phyloP scores from a whole-genome alignment of 495 filamentous ascomycete species.

The Neurospora sp. region DNA sequence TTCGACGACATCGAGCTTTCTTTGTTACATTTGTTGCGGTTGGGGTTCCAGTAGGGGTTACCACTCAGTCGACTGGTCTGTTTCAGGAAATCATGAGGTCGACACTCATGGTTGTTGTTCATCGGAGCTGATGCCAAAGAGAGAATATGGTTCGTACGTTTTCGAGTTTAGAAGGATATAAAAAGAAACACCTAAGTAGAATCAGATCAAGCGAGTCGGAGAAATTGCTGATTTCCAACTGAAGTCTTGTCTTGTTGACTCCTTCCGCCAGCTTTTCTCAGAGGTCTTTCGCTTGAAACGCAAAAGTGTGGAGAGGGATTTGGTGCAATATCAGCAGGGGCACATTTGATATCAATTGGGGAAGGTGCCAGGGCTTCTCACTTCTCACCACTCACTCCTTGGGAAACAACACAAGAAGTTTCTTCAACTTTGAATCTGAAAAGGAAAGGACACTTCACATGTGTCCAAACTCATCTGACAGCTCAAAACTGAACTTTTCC shows the following conservation, averaged over 20 bases:
- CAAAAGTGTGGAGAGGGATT: not conserved
- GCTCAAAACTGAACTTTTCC: not conserved
- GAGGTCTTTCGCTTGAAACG: not conserved
- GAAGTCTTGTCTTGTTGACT: not conserved
- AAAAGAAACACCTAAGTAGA: not conserved
- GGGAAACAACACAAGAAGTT: not conserved
- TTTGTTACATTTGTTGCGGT: not conserved
- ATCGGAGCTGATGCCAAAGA: not conserved
- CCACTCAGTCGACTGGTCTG: not conserved
- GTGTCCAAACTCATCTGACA: not conserved
- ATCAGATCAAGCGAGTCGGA: not conserved
- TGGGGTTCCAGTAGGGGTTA: not conserved
- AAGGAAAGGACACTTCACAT: not conserved
- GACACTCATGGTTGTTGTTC: not conserved
- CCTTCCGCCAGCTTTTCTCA: not conserved
- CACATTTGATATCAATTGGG: not conserved
- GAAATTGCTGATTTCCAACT: not conserved
- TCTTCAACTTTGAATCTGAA: not conserved
- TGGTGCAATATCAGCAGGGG: not conserved
- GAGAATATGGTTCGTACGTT: not conserved
- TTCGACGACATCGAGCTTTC: not conserved
- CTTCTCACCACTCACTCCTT: not conserved
- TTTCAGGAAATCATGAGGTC: not conserved
- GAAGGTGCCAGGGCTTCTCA: not conserved
- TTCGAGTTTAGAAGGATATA: not conserved